Percentiles rank a stretch among this genome's conserved stretches.
phyloP scores from a whole-genome alignment of 352 stramenopile genomes.

The Phytopythium vexans region DNA sequence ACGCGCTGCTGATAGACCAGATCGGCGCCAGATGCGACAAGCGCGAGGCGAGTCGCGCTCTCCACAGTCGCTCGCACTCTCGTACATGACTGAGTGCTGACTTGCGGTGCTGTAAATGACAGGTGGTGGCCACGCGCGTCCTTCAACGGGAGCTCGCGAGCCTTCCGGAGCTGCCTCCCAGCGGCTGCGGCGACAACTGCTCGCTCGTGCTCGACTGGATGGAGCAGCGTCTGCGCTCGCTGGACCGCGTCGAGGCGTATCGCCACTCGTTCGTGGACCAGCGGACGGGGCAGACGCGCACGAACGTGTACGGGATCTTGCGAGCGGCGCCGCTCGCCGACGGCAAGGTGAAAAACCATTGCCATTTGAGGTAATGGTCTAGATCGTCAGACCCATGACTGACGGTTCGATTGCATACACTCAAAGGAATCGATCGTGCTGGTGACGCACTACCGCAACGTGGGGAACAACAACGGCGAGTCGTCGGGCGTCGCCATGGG shows the following conservation, averaged over 20 bases:
- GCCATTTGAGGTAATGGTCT: background rate
- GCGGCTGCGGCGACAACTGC: conserved; percentile 47
- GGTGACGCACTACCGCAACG: conserved; percentile 69
- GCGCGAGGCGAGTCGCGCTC: conserved; percentile 20
- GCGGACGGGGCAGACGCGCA: conserved; percentile 16
- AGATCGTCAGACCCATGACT: background rate
- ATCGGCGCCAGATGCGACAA: conserved; percentile 47
- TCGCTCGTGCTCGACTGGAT: conserved; percentile 55
- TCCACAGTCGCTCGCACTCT: no score
- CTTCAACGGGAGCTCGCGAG: conserved; percentile 41
- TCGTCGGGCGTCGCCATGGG: conserved; percentile 58
- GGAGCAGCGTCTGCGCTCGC: conserved; percentile 33
- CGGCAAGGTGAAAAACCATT: conserved; percentile 41
- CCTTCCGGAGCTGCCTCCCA: conserved; percentile 22
- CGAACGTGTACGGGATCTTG: conserved; percentile 81
- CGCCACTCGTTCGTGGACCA: conserved; percentile 41
- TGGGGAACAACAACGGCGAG: conserved; percentile 28
- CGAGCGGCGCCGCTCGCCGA: conserved; percentile 67
- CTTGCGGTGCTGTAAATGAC: background rate
- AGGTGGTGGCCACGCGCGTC: conserved; percentile 11
- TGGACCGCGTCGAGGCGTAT: conserved; percentile 64
- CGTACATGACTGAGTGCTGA: background rate
- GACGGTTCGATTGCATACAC: background rate
- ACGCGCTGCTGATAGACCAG: conserved; percentile 79
- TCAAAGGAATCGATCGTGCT: conserved; percentile 58